Percentiles rank a stretch among this genome's conserved stretches.
phyloP scores from a whole-genome alignment of 345 rosid genomes.

The Eucalyptus pumila region DNA sequence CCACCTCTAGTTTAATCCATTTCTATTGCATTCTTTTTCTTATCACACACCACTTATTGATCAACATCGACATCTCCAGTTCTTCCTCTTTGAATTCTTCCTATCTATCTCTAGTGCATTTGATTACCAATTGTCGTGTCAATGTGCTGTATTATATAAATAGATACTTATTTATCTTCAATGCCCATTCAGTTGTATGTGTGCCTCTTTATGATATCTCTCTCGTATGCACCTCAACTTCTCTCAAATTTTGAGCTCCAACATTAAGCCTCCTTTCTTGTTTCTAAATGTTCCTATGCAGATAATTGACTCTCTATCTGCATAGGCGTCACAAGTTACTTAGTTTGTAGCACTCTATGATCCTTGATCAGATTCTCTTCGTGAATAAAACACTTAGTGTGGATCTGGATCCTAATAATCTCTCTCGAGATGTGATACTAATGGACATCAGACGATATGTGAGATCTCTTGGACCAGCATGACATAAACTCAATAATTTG shows the following conservation, averaged over 20 bases:
- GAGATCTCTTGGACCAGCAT: background rate
- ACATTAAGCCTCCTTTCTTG: background rate
- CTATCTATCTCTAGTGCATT: background rate
- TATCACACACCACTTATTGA: background rate
- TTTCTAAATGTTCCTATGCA: background rate
- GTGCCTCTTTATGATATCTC: background rate
- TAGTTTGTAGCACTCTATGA: background rate
- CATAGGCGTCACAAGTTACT: background rate
- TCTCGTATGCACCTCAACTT: background rate
- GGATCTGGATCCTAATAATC: background rate
- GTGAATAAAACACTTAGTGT: background rate
- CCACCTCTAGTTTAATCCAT: background rate
- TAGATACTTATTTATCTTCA: background rate
- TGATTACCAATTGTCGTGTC: background rate
- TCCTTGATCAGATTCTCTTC: background rate
- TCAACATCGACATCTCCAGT: background rate
- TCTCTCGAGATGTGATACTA: background rate
- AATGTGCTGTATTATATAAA: background rate
- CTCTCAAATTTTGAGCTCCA: background rate
- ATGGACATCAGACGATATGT: background rate
- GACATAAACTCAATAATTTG: background rate
- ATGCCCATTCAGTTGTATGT: background rate
- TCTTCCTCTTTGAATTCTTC: background rate
- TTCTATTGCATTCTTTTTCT: background rate
- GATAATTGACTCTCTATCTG: background rate